Evolutionary conservation across 2,329 filamentous ascomycete genomes (phyloP).

Genomic region (Pestalotiopsis sp.): DNA sequence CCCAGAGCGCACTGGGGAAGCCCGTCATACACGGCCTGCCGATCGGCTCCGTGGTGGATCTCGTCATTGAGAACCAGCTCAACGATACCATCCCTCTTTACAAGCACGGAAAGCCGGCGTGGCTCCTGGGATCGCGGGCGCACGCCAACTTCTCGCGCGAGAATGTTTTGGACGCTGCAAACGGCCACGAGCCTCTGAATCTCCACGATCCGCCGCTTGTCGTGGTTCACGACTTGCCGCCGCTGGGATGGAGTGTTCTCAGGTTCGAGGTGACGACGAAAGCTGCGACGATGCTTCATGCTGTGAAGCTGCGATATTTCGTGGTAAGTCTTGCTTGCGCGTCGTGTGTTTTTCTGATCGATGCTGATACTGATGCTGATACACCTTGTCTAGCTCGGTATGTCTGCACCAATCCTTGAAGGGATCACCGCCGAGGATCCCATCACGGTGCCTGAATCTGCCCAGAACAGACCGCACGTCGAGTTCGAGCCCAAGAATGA

Average conservation of each 20-base stretch:
- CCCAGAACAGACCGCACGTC: constrained; percentile 17
- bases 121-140: constrained; percentile 19
- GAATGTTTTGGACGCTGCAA: constrained; percentile 14
- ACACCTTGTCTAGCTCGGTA: constrained; percentile 7
- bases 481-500: constrained; percentile 20
- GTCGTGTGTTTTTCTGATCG: not conserved
- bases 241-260: constrained; percentile 20
- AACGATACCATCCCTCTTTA: constrained; percentile 24
- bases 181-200: constrained; percentile 17
- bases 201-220: constrained; percentile 17
- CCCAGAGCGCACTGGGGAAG: not conserved
- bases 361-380: not conserved
- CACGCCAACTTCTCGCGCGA: constrained; percentile 12
- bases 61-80: constrained; percentile 14
- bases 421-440: constrained; percentile 12
- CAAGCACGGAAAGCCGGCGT: constrained; percentile 24
- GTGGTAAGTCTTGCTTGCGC: constrained; percentile 13
- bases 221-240: constrained; percentile 19
- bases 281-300: constrained; percentile 20
- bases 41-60: constrained; percentile 8
- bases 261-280: constrained; percentile 16
- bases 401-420: constrained; percentile 15
- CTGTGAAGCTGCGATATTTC: constrained; percentile 19
- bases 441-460: constrained; percentile 13
- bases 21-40: constrained; percentile 12